Conservation (phyloP, 2,329 filamentous ascomycete species). For the Beauveria australis region DNA sequence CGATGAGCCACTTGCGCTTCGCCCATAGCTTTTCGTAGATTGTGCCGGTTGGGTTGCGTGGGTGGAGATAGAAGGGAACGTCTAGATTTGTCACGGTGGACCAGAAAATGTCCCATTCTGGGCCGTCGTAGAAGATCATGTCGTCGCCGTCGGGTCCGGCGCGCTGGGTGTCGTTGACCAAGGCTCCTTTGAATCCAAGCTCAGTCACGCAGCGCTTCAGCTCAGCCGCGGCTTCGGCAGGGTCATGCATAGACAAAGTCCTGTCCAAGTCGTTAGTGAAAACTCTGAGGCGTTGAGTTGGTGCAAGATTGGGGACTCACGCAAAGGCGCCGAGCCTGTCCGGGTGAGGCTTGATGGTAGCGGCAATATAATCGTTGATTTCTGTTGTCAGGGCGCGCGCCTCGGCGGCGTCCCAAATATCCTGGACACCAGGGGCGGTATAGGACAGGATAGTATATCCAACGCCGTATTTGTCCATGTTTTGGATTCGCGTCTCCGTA, state of each 20-base stretch:
- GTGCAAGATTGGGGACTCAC: constrained; percentile 17
- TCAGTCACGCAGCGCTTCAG: constrained; percentile 45
- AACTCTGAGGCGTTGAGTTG: not conserved
- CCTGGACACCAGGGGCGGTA: constrained; percentile 41
- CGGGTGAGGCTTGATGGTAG: constrained; percentile 27
- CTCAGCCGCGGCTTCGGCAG: constrained; percentile 40
- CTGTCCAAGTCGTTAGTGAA: constrained; percentile 15
- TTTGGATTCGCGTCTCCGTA: constrained; percentile 31
- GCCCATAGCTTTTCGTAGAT: constrained; percentile 51
- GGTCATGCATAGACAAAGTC: constrained; percentile 45
- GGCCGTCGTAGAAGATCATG: constrained; percentile 56
- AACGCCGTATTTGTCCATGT: constrained; percentile 38
- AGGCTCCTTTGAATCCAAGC: constrained; percentile 53
- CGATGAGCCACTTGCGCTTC: constrained; percentile 50
- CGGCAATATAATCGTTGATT: constrained; percentile 34
- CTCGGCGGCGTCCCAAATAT: constrained; percentile 31
- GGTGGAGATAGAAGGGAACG: constrained; percentile 58
- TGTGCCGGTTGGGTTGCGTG: constrained; percentile 46
- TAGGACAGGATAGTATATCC: constrained; percentile 41
- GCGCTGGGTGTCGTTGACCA: constrained; percentile 56
- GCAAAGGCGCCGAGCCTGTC: constrained; percentile 40
- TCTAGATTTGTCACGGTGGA: constrained; percentile 47
- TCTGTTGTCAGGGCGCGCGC: constrained; percentile 34
- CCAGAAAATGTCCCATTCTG: constrained; percentile 57
- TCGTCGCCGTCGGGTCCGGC: constrained; percentile 49